Conservation (phyloP, 805 yeast species). For the Spathaspora girioi region DNA sequence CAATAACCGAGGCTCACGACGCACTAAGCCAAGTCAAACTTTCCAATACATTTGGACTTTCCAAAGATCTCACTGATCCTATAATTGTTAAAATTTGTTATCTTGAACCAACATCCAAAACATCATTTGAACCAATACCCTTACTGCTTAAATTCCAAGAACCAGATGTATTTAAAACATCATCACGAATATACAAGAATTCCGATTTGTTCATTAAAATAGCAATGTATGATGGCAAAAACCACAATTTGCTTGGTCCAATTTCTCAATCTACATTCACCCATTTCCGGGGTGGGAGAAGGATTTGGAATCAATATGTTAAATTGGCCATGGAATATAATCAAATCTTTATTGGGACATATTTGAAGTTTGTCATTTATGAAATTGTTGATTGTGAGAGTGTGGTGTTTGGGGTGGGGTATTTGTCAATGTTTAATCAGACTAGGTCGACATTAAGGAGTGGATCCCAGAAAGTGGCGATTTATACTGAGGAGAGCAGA, state of each 20-base stretch:
- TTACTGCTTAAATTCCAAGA: conserved; percentile 28
- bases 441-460: conserved; percentile 54
- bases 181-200: conserved; percentile 26
- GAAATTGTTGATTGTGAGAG: conserved; percentile 58
- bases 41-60: conserved; percentile 35
- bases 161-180: conserved; percentile 30
- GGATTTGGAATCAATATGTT: conserved; percentile 73
- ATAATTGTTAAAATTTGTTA: conserved; percentile 30
- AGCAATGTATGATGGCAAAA: conserved; percentile 28
- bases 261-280: conserved; percentile 36
- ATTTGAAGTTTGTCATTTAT: conserved; percentile 59
- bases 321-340: conserved; percentile 66
- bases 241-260: conserved; percentile 22
- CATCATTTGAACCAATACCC: conserved; percentile 5
- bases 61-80: conserved; percentile 33
- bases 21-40: not conserved
- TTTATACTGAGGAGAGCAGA: conserved; percentile 13
- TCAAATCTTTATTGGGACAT: conserved; percentile 65
- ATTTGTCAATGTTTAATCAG: conserved; percentile 54
- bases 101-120: conserved; percentile 14
- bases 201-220: conserved; percentile 33
- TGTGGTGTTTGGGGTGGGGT: conserved; percentile 57
- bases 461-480: conserved; percentile 59
- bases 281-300: conserved; percentile 23
- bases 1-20: not conserved